phyloP scores from a whole-genome alignment of 306 rosid species.

The Cyamopsis tetragonoloba region DNA sequence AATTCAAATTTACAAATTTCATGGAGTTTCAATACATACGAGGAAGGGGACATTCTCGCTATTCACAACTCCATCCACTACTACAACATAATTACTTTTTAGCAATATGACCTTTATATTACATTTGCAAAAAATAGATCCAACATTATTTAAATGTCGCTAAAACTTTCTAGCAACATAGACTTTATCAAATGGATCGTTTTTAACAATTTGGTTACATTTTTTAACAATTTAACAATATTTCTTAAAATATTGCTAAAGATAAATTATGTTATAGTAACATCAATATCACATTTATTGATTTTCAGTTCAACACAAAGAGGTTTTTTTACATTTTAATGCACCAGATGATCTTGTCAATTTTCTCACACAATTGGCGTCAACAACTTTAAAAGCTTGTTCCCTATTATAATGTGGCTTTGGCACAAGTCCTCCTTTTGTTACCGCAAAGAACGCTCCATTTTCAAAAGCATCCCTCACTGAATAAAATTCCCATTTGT shows the following conservation, averaged over 20 bases:
- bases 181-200: too few species aligned
- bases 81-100: too few species aligned
- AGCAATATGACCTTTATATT: too few species aligned
- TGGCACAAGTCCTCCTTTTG: constrained; percentile 9
- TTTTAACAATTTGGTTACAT: too few species aligned
- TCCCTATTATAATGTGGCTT: constrained; percentile 22
- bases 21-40: background rate
- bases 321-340: constrained; percentile 17
- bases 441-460: constrained; percentile 30
- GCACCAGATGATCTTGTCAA: constrained; percentile 28
- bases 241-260: too few species aligned
- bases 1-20: background rate
- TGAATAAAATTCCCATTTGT: constrained; percentile 32
- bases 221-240: too few species aligned
- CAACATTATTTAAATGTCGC: too few species aligned
- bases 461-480: constrained; percentile 41
- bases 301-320: constrained; percentile 20
- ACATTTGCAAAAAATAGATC: too few species aligned
- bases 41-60: background rate
- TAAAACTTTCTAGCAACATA: too few species aligned
- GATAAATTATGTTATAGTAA: too few species aligned
- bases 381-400: constrained; percentile 23
- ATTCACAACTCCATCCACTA: too few species aligned
- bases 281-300: too few species aligned
- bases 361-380: constrained; percentile 26